phyloP scores from a whole-genome alignment of 2,329 filamentous ascomycete species.

The Corynespora cassiicola region DNA sequence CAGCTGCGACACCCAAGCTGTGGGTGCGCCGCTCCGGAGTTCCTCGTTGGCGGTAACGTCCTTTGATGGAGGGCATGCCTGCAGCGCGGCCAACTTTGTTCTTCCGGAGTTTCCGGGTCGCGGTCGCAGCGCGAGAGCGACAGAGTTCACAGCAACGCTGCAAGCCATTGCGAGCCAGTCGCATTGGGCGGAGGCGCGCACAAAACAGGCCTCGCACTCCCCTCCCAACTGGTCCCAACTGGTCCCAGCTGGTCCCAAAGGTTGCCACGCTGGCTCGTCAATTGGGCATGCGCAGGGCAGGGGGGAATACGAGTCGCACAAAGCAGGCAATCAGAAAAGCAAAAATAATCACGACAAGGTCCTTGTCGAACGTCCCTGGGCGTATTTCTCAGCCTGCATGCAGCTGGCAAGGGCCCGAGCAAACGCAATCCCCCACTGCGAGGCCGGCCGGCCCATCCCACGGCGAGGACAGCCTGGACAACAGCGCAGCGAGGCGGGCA shows the following conservation, averaged over 20 bases:
- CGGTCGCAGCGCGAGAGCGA: no score
- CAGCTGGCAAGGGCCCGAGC: slow-evolving; percentile 16
- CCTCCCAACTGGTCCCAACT: background rate
- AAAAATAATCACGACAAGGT: slow-evolving; percentile 41
- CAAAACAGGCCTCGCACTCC: slow-evolving; percentile 5
- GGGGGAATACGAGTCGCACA: slow-evolving; percentile 37
- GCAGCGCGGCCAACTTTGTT: background rate
- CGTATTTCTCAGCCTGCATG: slow-evolving; percentile 23
- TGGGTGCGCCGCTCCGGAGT: slow-evolving; percentile 21
- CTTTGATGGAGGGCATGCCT: background rate
- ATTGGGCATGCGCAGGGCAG: slow-evolving; percentile 23
- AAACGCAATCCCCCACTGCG: no score
- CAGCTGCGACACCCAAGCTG: slow-evolving; percentile 24
- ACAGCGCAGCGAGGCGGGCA: no score
- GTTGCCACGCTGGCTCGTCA: slow-evolving; percentile 14
- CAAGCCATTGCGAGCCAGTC: slow-evolving; percentile 8
- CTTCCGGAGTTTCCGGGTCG: slow-evolving; percentile 12
- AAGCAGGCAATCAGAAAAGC: slow-evolving; percentile 29
- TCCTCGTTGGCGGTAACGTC: slow-evolving; percentile 15
- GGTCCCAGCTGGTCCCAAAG: background rate
- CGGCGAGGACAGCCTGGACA: slow-evolving; percentile 11
- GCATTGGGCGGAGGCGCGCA: slow-evolving; percentile 6
- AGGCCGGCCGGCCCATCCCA: slow-evolving; percentile 12
- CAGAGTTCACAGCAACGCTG: no score
- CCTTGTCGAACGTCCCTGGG: slow-evolving; percentile 21